A percentile compares a stretch with the other conserved stretches of the same genome.
Conservation (phyloP, 805 yeast species). For the Clavispora carvajalis region DNA sequence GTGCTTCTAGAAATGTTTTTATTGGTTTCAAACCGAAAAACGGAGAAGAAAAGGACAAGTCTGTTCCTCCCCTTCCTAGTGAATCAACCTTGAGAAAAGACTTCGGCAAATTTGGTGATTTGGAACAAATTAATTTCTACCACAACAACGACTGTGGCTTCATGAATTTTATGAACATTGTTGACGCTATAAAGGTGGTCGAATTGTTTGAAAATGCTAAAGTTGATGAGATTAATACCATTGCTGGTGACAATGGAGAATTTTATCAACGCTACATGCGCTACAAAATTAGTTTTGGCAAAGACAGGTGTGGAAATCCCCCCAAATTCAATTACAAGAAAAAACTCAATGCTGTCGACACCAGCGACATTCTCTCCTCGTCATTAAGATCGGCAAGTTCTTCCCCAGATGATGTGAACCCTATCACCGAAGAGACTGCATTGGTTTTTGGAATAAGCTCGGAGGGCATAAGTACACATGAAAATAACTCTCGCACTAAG, state of each 20-base stretch:
- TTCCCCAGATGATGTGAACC: not conserved
- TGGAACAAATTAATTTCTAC: conserved; percentile 72
- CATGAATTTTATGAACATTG: conserved; percentile 61
- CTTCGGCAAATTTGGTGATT: conserved; percentile 59
- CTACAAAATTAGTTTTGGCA: conserved; percentile 63
- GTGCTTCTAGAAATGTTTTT: conserved; percentile 75
- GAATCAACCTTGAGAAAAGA: conserved; percentile 52
- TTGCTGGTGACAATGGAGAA: conserved; percentile 30
- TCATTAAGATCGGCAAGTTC: not conserved
- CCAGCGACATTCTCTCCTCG: not conserved
- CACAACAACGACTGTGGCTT: conserved; percentile 71
- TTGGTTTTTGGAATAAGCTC: conserved; percentile 41
- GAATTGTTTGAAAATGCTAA: conserved; percentile 44
- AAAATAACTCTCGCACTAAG: not conserved
- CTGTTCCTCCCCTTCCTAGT: conserved; percentile 22
- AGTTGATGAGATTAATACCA: conserved; percentile 29
- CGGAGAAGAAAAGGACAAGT: conserved; percentile 13
- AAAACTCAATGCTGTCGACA: conserved; percentile 20
- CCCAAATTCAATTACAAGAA: conserved; percentile 49
- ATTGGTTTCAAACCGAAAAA: conserved; percentile 48
- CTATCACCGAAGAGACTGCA: conserved; percentile 33
- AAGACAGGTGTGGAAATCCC: conserved; percentile 77
- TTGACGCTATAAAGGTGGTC: conserved; percentile 59
- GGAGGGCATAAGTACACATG: conserved; percentile 1
- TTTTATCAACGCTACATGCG: conserved; percentile 43